Conservation (phyloP, 805 yeast species). For the Starmerella vaccinii region DNA sequence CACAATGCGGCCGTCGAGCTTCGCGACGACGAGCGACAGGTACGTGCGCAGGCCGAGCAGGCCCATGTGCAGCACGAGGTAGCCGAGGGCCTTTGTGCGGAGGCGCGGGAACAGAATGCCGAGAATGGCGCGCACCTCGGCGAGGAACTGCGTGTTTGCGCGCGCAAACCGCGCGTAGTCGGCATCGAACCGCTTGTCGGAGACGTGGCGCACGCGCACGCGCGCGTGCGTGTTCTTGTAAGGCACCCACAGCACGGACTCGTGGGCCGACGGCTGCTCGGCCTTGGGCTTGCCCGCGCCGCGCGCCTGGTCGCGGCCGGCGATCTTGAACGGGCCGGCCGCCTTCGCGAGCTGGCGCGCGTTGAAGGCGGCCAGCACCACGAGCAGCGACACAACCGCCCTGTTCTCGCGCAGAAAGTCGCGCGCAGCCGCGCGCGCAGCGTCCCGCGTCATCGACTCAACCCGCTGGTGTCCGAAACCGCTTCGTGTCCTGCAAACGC, state of each 20-base stretch:
- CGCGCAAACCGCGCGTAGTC: slow-evolving; percentile 19
- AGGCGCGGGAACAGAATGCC: slow-evolving; percentile 69
- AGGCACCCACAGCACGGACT: slow-evolving; percentile 19
- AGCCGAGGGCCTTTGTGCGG: slow-evolving; percentile 53
- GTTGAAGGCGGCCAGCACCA: background rate
- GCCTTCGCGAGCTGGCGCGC: slow-evolving; percentile 4
- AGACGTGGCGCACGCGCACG: slow-evolving; percentile 11
- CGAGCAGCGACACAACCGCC: slow-evolving; percentile 2
- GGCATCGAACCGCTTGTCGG: slow-evolving; percentile 16
- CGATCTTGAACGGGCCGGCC: background rate
- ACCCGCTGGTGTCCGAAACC: too few relatives aligned
- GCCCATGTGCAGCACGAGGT: slow-evolving; percentile 59
- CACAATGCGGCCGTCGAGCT: slow-evolving; percentile 84
- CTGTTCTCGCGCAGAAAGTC: slow-evolving; percentile 2
- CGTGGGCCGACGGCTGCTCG: background rate
- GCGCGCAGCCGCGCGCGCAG: slow-evolving; percentile 3
- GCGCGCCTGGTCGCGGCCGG: background rate
- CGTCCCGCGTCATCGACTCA: background rate
- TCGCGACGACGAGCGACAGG: slow-evolving; percentile 75
- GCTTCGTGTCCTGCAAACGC: background rate
- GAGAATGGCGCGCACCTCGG: slow-evolving; percentile 68
- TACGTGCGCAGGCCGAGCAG: slow-evolving; percentile 76
- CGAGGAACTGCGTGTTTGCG: slow-evolving; percentile 51
- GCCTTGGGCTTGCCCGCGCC: background rate
- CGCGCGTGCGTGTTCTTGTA: slow-evolving; percentile 11